These are phyloP conservation scores for Dendryphion nanum DNA, from an alignment of 2,329 filamentous ascomycete genomes.

Conservation along the genomic window DNA sequence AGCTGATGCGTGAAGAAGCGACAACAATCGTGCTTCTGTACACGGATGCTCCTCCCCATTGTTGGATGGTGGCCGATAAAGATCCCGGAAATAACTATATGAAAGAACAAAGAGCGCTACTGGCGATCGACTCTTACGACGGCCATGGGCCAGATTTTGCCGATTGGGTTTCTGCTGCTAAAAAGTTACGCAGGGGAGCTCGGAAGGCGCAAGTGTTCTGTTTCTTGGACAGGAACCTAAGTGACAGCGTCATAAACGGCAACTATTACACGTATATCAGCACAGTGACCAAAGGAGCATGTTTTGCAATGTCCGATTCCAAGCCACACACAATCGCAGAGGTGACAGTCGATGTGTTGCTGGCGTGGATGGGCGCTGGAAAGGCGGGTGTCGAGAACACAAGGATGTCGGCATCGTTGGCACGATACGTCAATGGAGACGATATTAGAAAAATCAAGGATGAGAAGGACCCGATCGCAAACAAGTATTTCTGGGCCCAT, in stretches of 20 bases:
- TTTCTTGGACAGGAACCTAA: conserved; percentile 32
- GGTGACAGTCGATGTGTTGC: conserved; percentile 43
- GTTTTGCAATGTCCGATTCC: conserved; percentile 31
- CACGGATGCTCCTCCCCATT: conserved; percentile 51
- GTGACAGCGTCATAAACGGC: conserved; percentile 8
- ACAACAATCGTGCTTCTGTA: conserved; percentile 52
- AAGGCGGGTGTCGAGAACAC: conserved; percentile 12
- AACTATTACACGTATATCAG: conserved; percentile 45
- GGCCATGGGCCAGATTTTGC: conserved; percentile 37
- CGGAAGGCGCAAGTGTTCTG: conserved; percentile 48
- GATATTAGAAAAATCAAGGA: conserved; percentile 17
- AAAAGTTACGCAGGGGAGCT: conserved; percentile 31
- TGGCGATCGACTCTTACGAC: conserved; percentile 24
- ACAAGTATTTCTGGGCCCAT: conserved; percentile 19
- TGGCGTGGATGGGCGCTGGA: conserved; percentile 46
- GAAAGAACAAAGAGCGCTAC: conserved; percentile 26
- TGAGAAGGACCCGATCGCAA: conserved; percentile 13
- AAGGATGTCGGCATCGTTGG: conserved; percentile 13
- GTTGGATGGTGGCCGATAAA: conserved; percentile 18
- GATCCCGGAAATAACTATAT: conserved; percentile 24
- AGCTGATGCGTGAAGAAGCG: conserved; percentile 48
- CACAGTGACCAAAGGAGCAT: conserved; percentile 43
- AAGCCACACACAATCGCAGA: conserved; percentile 38
- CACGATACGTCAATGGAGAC: conserved; percentile 15
- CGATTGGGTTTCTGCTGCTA: conserved; percentile 46